Conservation (phyloP, 2,329 filamentous ascomycete species). For the Fusarium equiseti region DNA sequence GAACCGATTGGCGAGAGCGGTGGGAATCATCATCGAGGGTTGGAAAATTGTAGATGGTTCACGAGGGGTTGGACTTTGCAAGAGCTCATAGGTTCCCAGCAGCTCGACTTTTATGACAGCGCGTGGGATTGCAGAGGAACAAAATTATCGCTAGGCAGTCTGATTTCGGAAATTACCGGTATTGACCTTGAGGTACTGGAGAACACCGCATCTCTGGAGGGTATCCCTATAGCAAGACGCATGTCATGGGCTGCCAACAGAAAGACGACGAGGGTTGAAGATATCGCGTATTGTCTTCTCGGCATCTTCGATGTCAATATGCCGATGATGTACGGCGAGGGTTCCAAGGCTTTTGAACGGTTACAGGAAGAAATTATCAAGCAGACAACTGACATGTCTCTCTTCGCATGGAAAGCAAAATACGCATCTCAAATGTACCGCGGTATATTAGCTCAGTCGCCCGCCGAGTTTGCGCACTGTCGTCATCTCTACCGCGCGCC, state of each 20-base stretch:
- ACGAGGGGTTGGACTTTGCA: slow-evolving; percentile 16
- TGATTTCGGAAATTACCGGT: not conserved
- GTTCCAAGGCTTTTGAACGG: slow-evolving; percentile 7
- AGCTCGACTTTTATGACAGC: too few species aligned
- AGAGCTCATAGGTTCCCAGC: not conserved
- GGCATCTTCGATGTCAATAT: slow-evolving; percentile 25
- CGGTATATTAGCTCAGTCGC: not conserved
- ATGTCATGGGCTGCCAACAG: slow-evolving; percentile 28
- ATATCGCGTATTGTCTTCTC: slow-evolving; percentile 18
- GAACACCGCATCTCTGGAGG: not conserved
- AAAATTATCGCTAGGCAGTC: too few species aligned
- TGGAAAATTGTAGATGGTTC: slow-evolving; percentile 5
- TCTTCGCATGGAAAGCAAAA: slow-evolving; percentile 23
- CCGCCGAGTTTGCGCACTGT: not conserved
- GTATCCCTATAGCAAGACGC: not conserved
- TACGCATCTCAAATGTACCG: not conserved
- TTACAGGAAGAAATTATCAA: slow-evolving; percentile 31
- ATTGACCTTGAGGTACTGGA: not conserved
- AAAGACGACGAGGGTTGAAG: slow-evolving; percentile 12
- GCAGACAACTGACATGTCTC: slow-evolving; percentile 15
- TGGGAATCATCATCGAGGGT: not conserved
- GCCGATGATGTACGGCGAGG: slow-evolving; percentile 28
- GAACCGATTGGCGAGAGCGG: not conserved
- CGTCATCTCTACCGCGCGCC: not conserved
- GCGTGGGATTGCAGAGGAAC: too few species aligned